Base-by-base conservation (phyloP, 2,329 filamentous ascomycete genomes). In the Geosmithia morbida region DNA sequence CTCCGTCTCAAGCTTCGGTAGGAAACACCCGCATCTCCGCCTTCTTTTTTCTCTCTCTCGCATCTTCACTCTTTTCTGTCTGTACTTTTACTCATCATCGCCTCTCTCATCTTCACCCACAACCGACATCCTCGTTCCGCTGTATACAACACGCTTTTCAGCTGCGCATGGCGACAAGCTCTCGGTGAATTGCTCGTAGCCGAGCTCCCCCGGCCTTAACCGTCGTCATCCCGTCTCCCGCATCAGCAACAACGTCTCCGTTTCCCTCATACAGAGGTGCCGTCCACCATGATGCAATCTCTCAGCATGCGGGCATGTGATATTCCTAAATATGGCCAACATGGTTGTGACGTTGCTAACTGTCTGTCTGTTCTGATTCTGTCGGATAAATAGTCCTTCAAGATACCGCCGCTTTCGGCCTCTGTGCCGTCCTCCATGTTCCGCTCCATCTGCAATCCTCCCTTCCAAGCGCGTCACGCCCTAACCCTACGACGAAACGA, bases 181-280 rank as follows among this genome's bases (percentile, higher is more conserved):
- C 43, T 41, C 43, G 47, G 47, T 48, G 40, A 43, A 48, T 43
- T 42, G 43, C 47, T 48, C 44, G 44, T 20, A 33, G 18, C 19
- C 43, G 43, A 48, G 47, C 47, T 30, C n/a, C 44, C 39, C 26
- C 33, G 22, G 18, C 6, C 33, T 37, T 37, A 7, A 37, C 33
- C 33, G 33, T 37, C 33, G 6, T 13, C 19, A 7, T 26, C 10
- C 16, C 42, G 20, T 44, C 11, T 10, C 18, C 17, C 22, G 22
- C 19, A 17, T 22, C 44, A 29, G 11, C 5, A 43, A 43, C 18
- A 43, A 20, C 42, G 20, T 20, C 19, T 20, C 42, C 14, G 16
- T 43, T n/a, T 18, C 26, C 18, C 26, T 8, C 42, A 13, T 10
- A 16, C 26, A 22, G 17, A 43, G 13, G 22, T n/a, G 26, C 26